phyloP scores from a whole-genome alignment of 1,139 yeast genomes.

The Yamadazyma songkhlaensis region DNA sequence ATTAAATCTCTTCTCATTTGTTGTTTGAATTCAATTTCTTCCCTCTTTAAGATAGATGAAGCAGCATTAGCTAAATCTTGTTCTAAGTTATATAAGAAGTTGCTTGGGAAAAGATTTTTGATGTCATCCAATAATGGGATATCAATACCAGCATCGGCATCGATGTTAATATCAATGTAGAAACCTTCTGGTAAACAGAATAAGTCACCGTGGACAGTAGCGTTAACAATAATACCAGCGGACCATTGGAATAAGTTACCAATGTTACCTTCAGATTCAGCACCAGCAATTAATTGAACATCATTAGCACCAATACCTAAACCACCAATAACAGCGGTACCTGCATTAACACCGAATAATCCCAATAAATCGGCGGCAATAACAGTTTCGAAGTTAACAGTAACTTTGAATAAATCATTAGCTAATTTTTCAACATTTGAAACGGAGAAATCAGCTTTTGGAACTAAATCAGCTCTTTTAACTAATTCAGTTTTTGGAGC shows the following conservation, averaged over 20 bases:
- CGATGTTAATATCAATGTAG: slow-evolving; percentile 21
- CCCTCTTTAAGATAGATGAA: slow-evolving; percentile 11
- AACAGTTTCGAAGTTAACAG: slow-evolving; percentile 22
- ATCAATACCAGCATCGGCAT: slow-evolving; percentile 16
- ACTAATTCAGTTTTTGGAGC: slow-evolving; percentile 3
- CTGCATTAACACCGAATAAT: slow-evolving; percentile 21
- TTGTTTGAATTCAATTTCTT: slow-evolving; percentile 8
- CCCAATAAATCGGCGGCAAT: slow-evolving; percentile 21
- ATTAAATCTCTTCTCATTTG: slow-evolving; percentile 13
- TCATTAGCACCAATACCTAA: slow-evolving; percentile 16
- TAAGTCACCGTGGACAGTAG: slow-evolving; percentile 17
- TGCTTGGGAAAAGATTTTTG: slow-evolving; percentile 12
- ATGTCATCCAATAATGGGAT: slow-evolving; percentile 16
- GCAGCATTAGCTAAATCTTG: slow-evolving; percentile 9
- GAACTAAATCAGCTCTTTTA: slow-evolving; percentile 18
- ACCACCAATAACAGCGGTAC: slow-evolving; percentile 18
- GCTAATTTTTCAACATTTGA: slow-evolving; percentile 23
- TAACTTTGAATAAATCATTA: slow-evolving; percentile 26
- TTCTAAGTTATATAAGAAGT: slow-evolving; percentile 11
- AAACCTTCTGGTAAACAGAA: slow-evolving; percentile 31
- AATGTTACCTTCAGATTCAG: slow-evolving; percentile 18
- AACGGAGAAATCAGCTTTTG: slow-evolving; percentile 27
- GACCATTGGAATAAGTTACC: slow-evolving; percentile 27
- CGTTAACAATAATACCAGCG: slow-evolving; percentile 23
- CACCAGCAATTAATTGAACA: slow-evolving; percentile 16